Evolutionary conservation across 768 basidiomycete species (phyloP).

Genomic region (Amanita fuliginea): DNA sequence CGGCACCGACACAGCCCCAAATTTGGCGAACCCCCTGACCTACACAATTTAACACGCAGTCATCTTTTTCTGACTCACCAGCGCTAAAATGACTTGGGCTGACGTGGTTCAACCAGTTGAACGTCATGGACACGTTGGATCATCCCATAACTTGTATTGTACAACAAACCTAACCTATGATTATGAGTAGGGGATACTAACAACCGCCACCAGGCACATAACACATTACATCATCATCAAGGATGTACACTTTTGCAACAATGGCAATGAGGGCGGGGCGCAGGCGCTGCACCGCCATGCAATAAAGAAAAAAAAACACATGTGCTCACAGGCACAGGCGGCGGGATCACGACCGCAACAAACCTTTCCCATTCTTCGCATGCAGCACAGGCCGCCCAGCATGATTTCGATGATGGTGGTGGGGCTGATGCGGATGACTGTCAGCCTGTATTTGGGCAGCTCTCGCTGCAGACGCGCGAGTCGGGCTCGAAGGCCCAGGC

Average conservation of each 20-base stretch:
- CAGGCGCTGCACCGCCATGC: no score
- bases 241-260: no score
- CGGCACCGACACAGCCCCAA: conserved; percentile 1
- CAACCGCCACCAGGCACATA: no score
- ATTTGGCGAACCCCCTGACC: not conserved
- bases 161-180: no score
- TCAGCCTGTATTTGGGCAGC: conserved; percentile 2
- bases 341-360: not conserved
- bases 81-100: not conserved
- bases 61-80: not conserved
- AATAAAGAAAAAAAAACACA: not conserved
- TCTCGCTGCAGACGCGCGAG: not conserved
- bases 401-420: not conserved
- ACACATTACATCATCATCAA: no score
- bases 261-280: no score
- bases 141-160: no score
- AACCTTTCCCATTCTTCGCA: not conserved
- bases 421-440: not conserved
- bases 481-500: conserved; percentile 2
- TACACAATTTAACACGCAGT: no score
- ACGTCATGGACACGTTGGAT: no score
- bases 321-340: not conserved
- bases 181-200: no score
- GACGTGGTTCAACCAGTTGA: no score
- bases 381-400: not conserved